Conservation (phyloP, 2,329 filamentous ascomycete genomes). For the Trichoderma simmonsii region DNA sequence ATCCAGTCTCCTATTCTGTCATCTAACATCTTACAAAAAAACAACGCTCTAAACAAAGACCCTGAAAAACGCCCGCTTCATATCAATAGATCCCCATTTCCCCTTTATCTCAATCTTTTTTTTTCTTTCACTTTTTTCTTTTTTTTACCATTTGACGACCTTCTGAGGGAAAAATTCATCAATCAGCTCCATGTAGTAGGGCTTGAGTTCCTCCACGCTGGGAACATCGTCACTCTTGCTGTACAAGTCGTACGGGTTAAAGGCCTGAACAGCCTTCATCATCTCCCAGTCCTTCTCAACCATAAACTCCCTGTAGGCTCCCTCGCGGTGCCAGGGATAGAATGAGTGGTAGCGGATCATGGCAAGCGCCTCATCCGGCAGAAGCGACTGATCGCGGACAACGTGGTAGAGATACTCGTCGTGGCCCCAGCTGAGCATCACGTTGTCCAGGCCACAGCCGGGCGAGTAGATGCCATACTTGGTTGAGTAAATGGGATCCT, state of each 20-base stretch:
- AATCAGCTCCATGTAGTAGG: slow-evolving; percentile 44
- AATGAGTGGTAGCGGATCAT: slow-evolving; percentile 95
- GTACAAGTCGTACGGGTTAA: slow-evolving; percentile 90
- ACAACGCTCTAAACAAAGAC: background rate
- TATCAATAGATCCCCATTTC: background rate
- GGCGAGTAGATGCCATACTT: slow-evolving; percentile 75
- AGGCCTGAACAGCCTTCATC: slow-evolving; percentile 76
- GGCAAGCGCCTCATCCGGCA: slow-evolving; percentile 78
- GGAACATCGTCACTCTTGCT: slow-evolving; percentile 85
- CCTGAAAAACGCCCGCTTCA: slow-evolving; percentile 4
- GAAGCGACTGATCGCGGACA: slow-evolving; percentile 73
- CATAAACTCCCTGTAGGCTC: slow-evolving; percentile 81
- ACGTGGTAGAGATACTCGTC: slow-evolving; percentile 87
- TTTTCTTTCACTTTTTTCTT: background rate
- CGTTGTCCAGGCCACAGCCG: slow-evolving; percentile 78
- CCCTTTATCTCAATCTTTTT: background rate
- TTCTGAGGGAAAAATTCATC: slow-evolving; percentile 42
- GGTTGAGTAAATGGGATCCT: slow-evolving; percentile 69
- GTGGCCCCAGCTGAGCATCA: slow-evolving; percentile 89
- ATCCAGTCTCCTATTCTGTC: background rate
- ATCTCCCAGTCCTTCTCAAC: slow-evolving; percentile 75
- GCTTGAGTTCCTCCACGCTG: slow-evolving; percentile 70
- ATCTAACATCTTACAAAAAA: background rate
- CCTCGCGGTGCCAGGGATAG: slow-evolving; percentile 85
- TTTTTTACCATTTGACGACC: slow-evolving; percentile 37